Evolutionary conservation across 352 stramenopile genomes (phyloP).

Genomic region (Globisporangium solare): DNA sequence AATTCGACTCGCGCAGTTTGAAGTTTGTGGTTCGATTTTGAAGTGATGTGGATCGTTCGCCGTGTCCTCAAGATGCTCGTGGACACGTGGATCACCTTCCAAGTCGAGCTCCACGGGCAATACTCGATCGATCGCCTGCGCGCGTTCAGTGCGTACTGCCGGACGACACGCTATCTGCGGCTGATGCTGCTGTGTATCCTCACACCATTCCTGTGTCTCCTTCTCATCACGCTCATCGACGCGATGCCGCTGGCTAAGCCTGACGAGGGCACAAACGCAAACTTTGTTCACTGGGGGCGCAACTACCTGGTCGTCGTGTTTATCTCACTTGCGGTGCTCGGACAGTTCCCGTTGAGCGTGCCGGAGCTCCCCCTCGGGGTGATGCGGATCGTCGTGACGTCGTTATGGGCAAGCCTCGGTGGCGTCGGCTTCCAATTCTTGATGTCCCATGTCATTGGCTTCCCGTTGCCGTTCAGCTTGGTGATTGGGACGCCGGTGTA

Average conservation of each 20-base stretch:
- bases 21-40: too few relatives aligned
- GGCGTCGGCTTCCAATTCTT: too few relatives aligned
- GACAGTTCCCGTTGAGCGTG: slow-evolving; percentile 21
- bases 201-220: slow-evolving; percentile 27
- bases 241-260: slow-evolving; percentile 16
- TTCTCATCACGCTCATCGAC: slow-evolving; percentile 28
- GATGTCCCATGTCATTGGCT: too few relatives aligned
- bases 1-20: too few relatives aligned
- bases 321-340: slow-evolving; percentile 26
- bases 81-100: slow-evolving; percentile 13
- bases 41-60: too few relatives aligned
- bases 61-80: too few relatives aligned
- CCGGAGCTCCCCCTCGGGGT: slow-evolving; percentile 6
- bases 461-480: too few relatives aligned
- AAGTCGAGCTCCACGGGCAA: slow-evolving; percentile 35
- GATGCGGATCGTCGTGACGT: neutral
- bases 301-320: slow-evolving; percentile 23
- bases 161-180: neutral
- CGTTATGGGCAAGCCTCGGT: neutral
- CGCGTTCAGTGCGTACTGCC: slow-evolving; percentile 11
- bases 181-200: slow-evolving; percentile 16
- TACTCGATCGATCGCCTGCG: slow-evolving; percentile 26
- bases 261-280: slow-evolving; percentile 20
- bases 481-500: too few relatives aligned
- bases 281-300: slow-evolving; percentile 29